Base-by-base conservation (phyloP, 352 stramenopile genomes). In the Pythium phragmitis region DNA sequence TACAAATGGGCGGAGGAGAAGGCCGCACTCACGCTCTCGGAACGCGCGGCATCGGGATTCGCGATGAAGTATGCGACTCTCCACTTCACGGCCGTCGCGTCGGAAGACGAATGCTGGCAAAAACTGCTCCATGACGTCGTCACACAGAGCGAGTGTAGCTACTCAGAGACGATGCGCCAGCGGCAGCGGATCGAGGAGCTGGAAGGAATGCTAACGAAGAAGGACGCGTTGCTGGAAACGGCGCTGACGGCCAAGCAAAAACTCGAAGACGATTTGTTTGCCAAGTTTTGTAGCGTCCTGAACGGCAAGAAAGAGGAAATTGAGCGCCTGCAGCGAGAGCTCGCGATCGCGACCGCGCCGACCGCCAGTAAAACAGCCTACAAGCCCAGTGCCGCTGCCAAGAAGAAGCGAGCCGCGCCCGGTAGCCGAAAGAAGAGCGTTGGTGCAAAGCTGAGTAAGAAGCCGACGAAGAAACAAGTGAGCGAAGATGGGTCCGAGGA, bases 261-360 rank as follows among this genome's bases (percentile, higher is more conserved):
- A 21, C 42, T 68, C 7, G 75, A 88, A 43, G 65, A 88, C 36
- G 26, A 70, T 45, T 51, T 86, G 14, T 71, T 87, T 19, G 42
- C 57, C 7, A 75, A 75, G 9, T 88, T 85, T 45, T 85, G 75
- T 23, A 68, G 68, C 4, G 75, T 87, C 34, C 49, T 88, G 49
- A 86, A 87, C 37, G 68, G 73, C 17, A 87, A 88, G 70, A 88
- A 88, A 59, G 75, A 85, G n/a, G 75, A 82, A 47, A 82, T 87
- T 11, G 66, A 68, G 56, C 72, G 74, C 8, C 48, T 88, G 17
- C 64, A 79, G 67, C 46, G 64, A 7, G 70, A 80, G 26, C 12
- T 85, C 26, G 54, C 65, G 4, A 58, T 71, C 9, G 59, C 57
- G 19, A 53, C n/a, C 7, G 57, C 57, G 7, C 23, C 57, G 12